phyloP scores from a whole-genome alignment of 805 yeast genomes.

The Kazachstania bromeliacearum region DNA sequence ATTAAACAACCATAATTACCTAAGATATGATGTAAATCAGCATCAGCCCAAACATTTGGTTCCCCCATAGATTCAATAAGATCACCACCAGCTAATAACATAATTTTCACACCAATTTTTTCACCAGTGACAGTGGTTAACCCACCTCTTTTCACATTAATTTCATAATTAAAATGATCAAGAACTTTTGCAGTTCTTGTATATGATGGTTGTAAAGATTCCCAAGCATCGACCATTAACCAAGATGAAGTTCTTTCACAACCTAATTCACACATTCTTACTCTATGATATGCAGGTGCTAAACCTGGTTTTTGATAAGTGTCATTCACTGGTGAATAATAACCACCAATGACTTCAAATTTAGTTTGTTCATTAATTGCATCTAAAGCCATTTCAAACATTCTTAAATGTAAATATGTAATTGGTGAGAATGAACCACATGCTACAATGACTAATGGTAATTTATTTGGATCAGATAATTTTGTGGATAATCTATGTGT shows the following conservation, averaged over 20 bases:
- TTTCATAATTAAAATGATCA: constrained; percentile 94
- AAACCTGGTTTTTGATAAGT: constrained; percentile 89
- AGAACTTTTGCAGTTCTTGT: constrained; percentile 91
- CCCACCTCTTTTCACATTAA: constrained; percentile 85
- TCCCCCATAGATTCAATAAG: constrained; percentile 98
- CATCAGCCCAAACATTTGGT: constrained; percentile 98
- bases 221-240: constrained; percentile 99
- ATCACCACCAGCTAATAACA: constrained; percentile 97
- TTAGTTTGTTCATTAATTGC: constrained; percentile 83
- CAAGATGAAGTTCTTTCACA: constrained; percentile 94
- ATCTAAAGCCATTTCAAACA: constrained; percentile 99
- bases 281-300: constrained; percentile 83
- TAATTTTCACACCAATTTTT: constrained; percentile 77
- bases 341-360: constrained; percentile 94
- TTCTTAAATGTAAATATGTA: constrained; percentile 86
- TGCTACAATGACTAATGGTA: constrained; percentile 89
- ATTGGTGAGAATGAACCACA: constrained; percentile 97
- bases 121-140: constrained; percentile 51
- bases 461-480: constrained; percentile 63
- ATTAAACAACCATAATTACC: constrained; percentile 95
- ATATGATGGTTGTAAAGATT: constrained; percentile 80
- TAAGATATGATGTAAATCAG: constrained; percentile 85
- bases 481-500: constrained; percentile 70
- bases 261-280: constrained; percentile 95
- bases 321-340: constrained; percentile 88